Conservation (phyloP, 345 rosid genomes). For the Sonneratia caseolaris region DNA sequence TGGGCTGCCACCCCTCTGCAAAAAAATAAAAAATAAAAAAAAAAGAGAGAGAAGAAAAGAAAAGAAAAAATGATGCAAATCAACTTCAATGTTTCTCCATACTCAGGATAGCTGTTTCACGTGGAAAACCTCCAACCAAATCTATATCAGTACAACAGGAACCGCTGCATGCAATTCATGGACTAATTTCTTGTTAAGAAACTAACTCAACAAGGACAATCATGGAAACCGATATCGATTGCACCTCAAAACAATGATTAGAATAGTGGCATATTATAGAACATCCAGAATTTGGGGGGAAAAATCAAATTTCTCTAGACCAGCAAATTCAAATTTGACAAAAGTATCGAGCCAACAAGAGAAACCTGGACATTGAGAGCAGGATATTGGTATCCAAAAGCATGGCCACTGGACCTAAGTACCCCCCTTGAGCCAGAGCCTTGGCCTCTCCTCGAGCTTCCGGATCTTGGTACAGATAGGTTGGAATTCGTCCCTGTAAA, state of each 20-base stretch:
- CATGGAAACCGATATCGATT: no score
- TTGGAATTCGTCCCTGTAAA: conserved; percentile 38
- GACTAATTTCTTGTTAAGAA: not conserved
- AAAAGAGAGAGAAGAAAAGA: not conserved
- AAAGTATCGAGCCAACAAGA: conserved; percentile 2
- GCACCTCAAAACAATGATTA: no score
- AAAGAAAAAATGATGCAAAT: not conserved
- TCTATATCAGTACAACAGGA: not conserved
- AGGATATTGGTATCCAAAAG: conserved; percentile 43
- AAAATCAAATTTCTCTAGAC: not conserved
- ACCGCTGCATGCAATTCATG: not conserved
- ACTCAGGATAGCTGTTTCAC: not conserved
- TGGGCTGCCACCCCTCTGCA: conserved; percentile 21
- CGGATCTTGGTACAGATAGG: conserved; percentile 19
- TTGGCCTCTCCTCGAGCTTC: conserved; percentile 29
- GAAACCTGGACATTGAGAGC: conserved; percentile 36
- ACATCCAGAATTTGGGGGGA: not conserved
- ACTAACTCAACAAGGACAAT: not conserved
- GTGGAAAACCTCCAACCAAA: not conserved
- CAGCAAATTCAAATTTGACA: not conserved
- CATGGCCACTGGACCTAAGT: conserved; percentile 24
- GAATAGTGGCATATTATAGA: not conserved
- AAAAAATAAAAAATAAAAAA: not conserved
- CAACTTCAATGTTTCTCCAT: not conserved
- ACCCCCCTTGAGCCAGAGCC: conserved; percentile 35